Evolutionary conservation across 2,329 filamentous ascomycete genomes (phyloP).

Genomic region (Chrysoporthe puriensis): DNA sequence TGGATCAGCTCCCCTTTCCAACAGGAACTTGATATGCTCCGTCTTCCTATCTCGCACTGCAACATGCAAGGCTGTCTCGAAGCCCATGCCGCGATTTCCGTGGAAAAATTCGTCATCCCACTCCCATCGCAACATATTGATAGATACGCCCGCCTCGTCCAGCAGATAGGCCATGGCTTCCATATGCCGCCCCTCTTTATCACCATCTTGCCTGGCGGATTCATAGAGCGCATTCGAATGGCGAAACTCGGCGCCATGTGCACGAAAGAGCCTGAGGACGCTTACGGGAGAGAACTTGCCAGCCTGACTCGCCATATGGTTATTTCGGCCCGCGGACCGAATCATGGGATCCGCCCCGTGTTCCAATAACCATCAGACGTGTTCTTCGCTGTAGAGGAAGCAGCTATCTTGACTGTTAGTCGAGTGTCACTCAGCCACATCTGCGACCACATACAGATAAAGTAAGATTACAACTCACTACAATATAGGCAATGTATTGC

Average conservation of each 20-base stretch:
- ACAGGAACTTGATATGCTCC: not conserved
- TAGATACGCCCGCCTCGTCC: constrained; percentile 5
- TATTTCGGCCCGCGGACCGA: constrained; percentile 4
- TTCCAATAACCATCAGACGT: not conserved
- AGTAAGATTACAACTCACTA: constrained; percentile 2
- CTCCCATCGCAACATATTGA: constrained; percentile 9
- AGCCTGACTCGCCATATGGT: constrained; percentile 9
- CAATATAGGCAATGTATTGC: constrained; percentile 7
- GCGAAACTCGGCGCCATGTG: constrained; percentile 6
- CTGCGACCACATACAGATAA: no score
- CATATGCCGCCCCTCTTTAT: not conserved
- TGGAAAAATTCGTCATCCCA: constrained; percentile 10
- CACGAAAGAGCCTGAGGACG: constrained; percentile 1
- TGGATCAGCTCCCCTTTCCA: constrained; percentile 3
- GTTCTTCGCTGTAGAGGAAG: constrained; percentile 3
- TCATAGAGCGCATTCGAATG: constrained; percentile 5
- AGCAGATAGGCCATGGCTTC: constrained; percentile 12
- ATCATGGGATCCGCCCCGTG: constrained; percentile 12
- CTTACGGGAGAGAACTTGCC: not conserved
- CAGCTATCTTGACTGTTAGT: not conserved
- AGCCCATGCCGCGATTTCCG: not conserved
- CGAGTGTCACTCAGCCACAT: not conserved
- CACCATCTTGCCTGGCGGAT: not conserved
- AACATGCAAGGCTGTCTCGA: constrained; percentile 7
- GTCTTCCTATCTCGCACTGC: constrained; percentile 3